These are phyloP conservation scores for Lepiota venenata DNA, from an alignment of 768 basidiomycete species.

Conservation along the genomic window DNA sequence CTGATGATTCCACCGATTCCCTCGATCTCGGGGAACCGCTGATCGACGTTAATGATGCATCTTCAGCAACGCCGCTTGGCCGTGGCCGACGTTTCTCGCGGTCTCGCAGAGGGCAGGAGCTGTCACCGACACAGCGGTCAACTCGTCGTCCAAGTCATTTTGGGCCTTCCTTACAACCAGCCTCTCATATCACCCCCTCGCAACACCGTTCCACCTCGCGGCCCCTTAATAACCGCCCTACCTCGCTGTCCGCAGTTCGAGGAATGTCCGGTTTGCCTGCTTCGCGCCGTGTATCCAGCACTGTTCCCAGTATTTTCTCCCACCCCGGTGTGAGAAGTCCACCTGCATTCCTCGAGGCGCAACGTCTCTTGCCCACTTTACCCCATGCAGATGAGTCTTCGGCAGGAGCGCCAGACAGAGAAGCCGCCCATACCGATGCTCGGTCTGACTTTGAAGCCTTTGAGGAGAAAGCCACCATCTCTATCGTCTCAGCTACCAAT, in stretches of 20 bases:
- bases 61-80: neutral
- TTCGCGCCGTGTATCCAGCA: conserved; percentile 53
- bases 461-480: conserved; percentile 57
- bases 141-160: conserved; percentile 26
- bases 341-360: conserved; percentile 70
- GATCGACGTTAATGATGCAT: conserved; percentile 9
- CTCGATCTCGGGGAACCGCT: conserved; percentile 25
- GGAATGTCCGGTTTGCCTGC: conserved; percentile 17
- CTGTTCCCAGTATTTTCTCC: conserved; percentile 75
- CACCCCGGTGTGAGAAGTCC: conserved; percentile 83
- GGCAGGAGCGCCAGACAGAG: conserved; percentile 14
- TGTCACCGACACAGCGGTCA: conserved; percentile 18
- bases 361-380: conserved; percentile 51
- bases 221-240: conserved; percentile 18
- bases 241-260: conserved; percentile 20
- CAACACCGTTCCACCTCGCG: conserved; percentile 11
- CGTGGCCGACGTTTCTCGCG: conserved; percentile 6
- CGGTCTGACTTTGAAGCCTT: conserved; percentile 33
- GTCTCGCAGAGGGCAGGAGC: conserved; percentile 3
- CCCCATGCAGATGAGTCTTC: conserved; percentile 36
- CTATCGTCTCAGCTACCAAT: conserved; percentile 75
- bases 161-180: conserved; percentile 23
- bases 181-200: conserved; percentile 28
- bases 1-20: conserved; percentile 32
- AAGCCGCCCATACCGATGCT: conserved; percentile 35